Base-by-base conservation (phyloP, 495 filamentous ascomycete genomes). In the Melanomma pulvis-pyrius region DNA sequence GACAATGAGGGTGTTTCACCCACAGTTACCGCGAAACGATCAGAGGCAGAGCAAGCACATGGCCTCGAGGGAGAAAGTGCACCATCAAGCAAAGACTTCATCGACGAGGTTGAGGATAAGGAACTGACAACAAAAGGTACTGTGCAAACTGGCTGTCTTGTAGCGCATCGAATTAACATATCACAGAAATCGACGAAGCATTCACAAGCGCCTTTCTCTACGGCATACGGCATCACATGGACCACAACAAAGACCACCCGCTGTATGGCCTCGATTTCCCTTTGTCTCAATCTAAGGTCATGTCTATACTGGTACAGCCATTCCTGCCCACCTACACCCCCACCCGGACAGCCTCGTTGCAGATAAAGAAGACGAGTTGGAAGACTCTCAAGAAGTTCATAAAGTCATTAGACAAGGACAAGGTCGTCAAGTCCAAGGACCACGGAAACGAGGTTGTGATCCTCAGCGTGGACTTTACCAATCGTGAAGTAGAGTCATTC, bases 351-450 rank as follows among this genome's bases (percentile, higher is more conserved):
- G 81, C 85, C 26, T 84, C 79, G 24, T 81, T 90, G 32, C 83
- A 85, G 68, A 87, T 91, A 72, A 91, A 90, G 77, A 91, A 88
- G 75, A 88, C 88, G 6, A 88, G 83, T 74, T 89, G 87, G 83
- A 91, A 91, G 75, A 90, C 85, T 59, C 81, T 86, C 46, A 87
- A 86, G 63, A 91, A 90, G 63, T 90, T 90, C 73, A 85, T 91
- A 74, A 91, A 90, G 72, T 74, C 82, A 32, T 74, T 91, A 9
- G 88, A 90, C 71, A 90, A 90, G 71, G 76, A 84, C 55, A 71
- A 79, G 6, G 72, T 90, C 13, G 73, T 90, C 46, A 88, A 85
- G 67, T 82, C 81, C 32, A 91, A 91, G 71, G 87, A 90, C 30
- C 83, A 86, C 39, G 84, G 80, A 60, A 86, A 88, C 6, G 80